A percentile compares a stretch with the other conserved stretches of the same genome.
Evolutionary conservation across 176 grass and related monocot genomes (phyloP).

Genomic region (Dendrocalamus sinicus): DNA sequence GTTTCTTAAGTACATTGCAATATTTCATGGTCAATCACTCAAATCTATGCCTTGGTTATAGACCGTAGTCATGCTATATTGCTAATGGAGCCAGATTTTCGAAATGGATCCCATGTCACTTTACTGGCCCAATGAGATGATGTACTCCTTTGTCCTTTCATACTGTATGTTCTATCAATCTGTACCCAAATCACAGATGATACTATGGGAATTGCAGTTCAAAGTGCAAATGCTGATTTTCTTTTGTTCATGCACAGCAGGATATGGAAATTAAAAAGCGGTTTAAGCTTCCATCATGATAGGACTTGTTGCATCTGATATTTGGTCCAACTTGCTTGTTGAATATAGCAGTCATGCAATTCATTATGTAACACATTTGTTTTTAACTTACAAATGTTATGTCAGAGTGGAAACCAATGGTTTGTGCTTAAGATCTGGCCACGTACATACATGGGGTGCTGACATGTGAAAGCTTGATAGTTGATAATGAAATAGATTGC

Average conservation of each 20-base stretch:
- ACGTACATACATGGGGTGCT: neutral
- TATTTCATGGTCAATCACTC: neutral
- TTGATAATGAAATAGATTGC: neutral
- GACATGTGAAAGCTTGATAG: neutral
- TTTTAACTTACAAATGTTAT: neutral
- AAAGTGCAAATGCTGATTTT: slow-evolving; percentile 12
- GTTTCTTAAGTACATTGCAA: slow-evolving; percentile 26
- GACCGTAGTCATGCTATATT: neutral
- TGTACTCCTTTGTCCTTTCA: neutral
- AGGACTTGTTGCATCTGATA: neutral
- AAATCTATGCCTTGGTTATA: neutral
- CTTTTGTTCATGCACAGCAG: neutral
- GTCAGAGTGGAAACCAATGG: neutral
- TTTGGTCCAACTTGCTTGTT: slow-evolving; percentile 1
- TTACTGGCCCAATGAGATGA: neutral
- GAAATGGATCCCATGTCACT: neutral
- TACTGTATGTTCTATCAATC: neutral
- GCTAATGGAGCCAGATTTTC: neutral
- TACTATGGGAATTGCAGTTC: neutral
- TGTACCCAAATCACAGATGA: neutral
- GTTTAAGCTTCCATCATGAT: slow-evolving; percentile 26
- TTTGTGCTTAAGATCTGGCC: neutral
- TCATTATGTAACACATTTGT: neutral
- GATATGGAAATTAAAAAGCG: neutral
- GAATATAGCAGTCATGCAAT: neutral